These are phyloP conservation scores for Colletotrichum cuscutae DNA, from an alignment of 2,329 filamentous ascomycete species.

Conservation along the genomic window DNA sequence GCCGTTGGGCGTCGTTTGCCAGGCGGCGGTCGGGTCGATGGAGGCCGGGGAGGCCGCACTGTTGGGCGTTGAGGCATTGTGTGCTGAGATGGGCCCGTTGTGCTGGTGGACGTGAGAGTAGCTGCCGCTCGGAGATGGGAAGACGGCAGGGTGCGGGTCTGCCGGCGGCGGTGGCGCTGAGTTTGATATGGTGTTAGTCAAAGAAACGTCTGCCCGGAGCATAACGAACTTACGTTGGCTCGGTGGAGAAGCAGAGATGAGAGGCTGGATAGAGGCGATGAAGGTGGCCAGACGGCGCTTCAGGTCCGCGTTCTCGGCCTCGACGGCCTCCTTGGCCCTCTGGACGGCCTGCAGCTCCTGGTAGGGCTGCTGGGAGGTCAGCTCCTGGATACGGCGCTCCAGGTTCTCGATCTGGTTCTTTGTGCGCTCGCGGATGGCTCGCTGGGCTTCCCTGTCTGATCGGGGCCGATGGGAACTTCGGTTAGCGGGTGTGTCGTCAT, in stretches of 20 bases:
- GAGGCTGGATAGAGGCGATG: slow-evolving; percentile 70
- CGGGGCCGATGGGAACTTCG: not conserved
- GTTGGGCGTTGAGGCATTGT: slow-evolving; percentile 51
- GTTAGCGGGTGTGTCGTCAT: slow-evolving; percentile 17
- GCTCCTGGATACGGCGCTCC: slow-evolving; percentile 77
- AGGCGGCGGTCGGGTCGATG: slow-evolving; percentile 37
- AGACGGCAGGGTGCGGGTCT: slow-evolving; percentile 39
- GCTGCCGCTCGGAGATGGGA: slow-evolving; percentile 43
- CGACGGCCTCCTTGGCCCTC: slow-evolving; percentile 79
- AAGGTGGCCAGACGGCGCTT: slow-evolving; percentile 74
- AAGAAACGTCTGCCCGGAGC: not conserved
- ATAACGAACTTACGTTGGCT: slow-evolving; percentile 25
- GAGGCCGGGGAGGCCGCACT: slow-evolving; percentile 50
- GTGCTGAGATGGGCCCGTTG: slow-evolving; percentile 42
- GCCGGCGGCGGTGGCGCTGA: slow-evolving; percentile 36
- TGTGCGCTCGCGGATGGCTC: slow-evolving; percentile 85
- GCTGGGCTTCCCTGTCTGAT: slow-evolving; percentile 84
- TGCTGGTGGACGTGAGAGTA: slow-evolving; percentile 32
- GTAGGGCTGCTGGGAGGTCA: slow-evolving; percentile 84
- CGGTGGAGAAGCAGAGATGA: slow-evolving; percentile 51
- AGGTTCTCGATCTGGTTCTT: slow-evolving; percentile 82
- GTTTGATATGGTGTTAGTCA: slow-evolving; percentile 18
- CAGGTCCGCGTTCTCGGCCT: slow-evolving; percentile 84
- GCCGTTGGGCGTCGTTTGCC: slow-evolving; percentile 6
- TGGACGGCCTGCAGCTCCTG: slow-evolving; percentile 83